Evolutionary conservation across 176 grass and related monocot species (phyloP).

Genomic region (Rhynchospora pubera): DNA sequence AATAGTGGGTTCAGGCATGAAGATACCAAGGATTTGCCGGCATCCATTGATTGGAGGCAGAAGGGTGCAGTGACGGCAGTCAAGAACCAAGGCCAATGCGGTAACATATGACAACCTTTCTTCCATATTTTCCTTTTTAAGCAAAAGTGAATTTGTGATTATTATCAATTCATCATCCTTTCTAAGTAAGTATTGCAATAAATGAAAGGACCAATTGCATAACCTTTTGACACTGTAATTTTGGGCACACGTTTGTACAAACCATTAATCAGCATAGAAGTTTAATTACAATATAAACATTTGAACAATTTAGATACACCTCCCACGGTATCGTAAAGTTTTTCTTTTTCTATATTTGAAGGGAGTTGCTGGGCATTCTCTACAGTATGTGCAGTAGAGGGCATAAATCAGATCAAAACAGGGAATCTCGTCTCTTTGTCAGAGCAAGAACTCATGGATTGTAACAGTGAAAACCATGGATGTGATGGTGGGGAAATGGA

Average conservation of each 20-base stretch:
- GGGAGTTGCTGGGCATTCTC: slow-evolving; percentile 72
- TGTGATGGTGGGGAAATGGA: slow-evolving; percentile 48
- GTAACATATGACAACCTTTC: slow-evolving; percentile 21
- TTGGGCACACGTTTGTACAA: background rate
- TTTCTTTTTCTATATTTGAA: slow-evolving; percentile 9
- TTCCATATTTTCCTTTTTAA: background rate
- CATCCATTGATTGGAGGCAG: slow-evolving; percentile 53
- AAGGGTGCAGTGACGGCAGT: slow-evolving; percentile 51
- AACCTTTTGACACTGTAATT: background rate
- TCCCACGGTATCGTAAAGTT: background rate
- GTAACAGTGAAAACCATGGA: slow-evolving; percentile 38
- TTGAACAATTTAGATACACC: background rate
- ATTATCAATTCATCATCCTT: background rate
- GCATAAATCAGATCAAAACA: slow-evolving; percentile 41
- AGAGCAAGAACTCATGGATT: slow-evolving; percentile 73
- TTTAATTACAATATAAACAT: background rate
- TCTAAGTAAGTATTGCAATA: background rate
- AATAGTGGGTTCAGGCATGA: slow-evolving; percentile 30
- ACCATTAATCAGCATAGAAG: background rate
- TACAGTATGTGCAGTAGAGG: slow-evolving; percentile 40
- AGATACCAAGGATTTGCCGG: slow-evolving; percentile 14
- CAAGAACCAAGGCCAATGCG: slow-evolving; percentile 86
- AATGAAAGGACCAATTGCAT: background rate
- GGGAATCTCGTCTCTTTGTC: slow-evolving; percentile 49
- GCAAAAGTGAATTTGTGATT: background rate